Evolutionary conservation across 2,329 filamentous ascomycete species (phyloP).

Genomic region (Fusarium guadeloupense): DNA sequence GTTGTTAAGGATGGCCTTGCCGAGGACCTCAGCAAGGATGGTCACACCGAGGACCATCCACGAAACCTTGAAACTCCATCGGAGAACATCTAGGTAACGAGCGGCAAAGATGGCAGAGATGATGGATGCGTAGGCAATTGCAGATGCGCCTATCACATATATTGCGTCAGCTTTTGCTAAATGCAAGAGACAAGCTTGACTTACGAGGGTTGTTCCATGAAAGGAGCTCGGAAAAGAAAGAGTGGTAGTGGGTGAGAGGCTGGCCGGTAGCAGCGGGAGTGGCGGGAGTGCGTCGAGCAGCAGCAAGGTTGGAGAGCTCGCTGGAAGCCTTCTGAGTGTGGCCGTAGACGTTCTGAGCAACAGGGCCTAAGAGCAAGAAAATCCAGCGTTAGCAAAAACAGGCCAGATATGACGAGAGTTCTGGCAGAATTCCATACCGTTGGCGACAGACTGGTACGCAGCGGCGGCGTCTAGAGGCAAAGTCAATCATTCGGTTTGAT

Average conservation of each 20-base stretch:
- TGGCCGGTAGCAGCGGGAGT: constrained; percentile 67
- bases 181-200: constrained; percentile 41
- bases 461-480: constrained; percentile 56
- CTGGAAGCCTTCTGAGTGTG: constrained; percentile 63
- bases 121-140: constrained; percentile 68
- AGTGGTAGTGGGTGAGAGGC: constrained; percentile 74
- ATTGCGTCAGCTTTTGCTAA: constrained; percentile 25
- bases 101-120: constrained; percentile 69
- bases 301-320: constrained; percentile 68
- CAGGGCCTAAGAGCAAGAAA: constrained; percentile 57
- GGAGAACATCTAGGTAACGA: constrained; percentile 72
- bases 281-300: constrained; percentile 63
- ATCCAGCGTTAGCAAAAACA: constrained; percentile 24
- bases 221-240: constrained; percentile 73
- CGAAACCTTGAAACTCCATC: constrained; percentile 72
- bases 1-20: constrained; percentile 68
- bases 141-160: constrained; percentile 64
- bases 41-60: constrained; percentile 70
- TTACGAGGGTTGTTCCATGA: constrained; percentile 75
- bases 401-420: background rate
- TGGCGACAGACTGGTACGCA: constrained; percentile 59
- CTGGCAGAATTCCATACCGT: constrained; percentile 51
- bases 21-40: constrained; percentile 67
- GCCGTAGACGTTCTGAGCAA: constrained; percentile 67
- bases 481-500: constrained; percentile 44